Conservation (phyloP, 495 filamentous ascomycete species). For the Hyaloscypha bicolor region DNA sequence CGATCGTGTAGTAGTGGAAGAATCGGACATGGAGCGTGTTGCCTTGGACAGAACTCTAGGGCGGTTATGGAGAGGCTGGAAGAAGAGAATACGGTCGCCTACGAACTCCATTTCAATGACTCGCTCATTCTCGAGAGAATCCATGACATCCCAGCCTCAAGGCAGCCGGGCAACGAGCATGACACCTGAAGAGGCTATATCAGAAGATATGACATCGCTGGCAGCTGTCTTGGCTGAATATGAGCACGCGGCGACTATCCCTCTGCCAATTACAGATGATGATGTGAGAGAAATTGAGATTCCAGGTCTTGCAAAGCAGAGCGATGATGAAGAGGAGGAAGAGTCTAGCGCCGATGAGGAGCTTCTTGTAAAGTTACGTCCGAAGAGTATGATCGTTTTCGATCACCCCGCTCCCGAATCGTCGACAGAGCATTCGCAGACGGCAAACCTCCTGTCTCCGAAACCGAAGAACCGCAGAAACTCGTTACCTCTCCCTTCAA, state of each 20-base stretch:
- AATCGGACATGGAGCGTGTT: constrained; percentile 90
- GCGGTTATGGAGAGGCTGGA: constrained; percentile 93
- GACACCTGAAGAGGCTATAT: constrained; percentile 27
- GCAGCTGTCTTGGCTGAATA: constrained; percentile 39
- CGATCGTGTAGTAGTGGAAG: constrained; percentile 79
- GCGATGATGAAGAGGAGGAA: constrained; percentile 60
- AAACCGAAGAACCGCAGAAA: constrained; percentile 52
- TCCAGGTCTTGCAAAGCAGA: constrained; percentile 59
- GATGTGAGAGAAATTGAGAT: constrained; percentile 77
- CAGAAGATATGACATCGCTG: constrained; percentile 21
- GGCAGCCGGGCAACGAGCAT: constrained; percentile 46
- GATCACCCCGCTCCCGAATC: constrained; percentile 12
- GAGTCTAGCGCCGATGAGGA: constrained; percentile 35
- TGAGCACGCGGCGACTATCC: constrained; percentile 51
- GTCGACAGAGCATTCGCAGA: background rate
- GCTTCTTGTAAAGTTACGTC: constrained; percentile 43
- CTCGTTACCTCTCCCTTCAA: constrained; percentile 51
- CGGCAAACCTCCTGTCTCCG: constrained; percentile 31
- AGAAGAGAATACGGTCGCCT: constrained; percentile 71
- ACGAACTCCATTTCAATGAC: constrained; percentile 28
- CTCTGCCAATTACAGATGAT: constrained; percentile 65
- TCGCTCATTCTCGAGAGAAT: constrained; percentile 41
- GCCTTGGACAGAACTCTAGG: constrained; percentile 87
- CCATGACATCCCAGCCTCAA: constrained; percentile 43
- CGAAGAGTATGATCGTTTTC: constrained; percentile 64